phyloP scores from a whole-genome alignment of 2,329 filamentous ascomycete genomes.

The Gaeumannomyces sp. region DNA sequence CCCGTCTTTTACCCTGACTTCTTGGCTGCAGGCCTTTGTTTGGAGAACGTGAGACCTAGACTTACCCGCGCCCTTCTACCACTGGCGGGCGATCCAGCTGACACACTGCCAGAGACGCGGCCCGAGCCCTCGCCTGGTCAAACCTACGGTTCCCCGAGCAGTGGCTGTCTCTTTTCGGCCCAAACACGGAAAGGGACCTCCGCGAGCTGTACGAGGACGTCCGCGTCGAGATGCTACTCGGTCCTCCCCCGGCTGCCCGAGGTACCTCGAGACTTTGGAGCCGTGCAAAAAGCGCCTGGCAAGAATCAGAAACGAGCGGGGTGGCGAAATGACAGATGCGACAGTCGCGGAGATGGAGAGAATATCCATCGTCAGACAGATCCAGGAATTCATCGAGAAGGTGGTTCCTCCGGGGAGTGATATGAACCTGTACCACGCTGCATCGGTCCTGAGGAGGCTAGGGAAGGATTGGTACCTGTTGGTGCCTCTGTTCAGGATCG shows the following conservation, averaged over 20 bases:
- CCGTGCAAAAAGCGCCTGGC: no score
- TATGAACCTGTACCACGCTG: neutral
- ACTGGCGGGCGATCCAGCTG: no score
- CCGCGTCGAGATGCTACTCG: neutral
- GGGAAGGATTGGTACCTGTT: neutral
- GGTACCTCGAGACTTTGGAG: neutral
- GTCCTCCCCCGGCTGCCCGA: neutral
- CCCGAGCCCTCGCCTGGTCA: neutral
- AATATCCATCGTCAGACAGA: neutral
- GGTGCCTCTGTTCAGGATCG: neutral
- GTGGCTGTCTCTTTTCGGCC: neutral
- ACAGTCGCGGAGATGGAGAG: neutral
- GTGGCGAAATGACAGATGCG: no score
- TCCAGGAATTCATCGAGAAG: neutral
- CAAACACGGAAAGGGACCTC: neutral
- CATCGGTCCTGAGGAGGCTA: no score
- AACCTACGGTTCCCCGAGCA: neutral
- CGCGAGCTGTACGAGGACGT: neutral
- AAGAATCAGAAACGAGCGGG: no score
- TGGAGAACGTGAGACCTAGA: no score
- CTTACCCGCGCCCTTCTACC: no score
- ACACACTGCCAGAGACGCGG: neutral
- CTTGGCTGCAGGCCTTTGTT: no score
- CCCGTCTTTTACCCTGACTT: no score
- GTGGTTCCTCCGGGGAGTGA: no score